These are phyloP conservation scores for Lepiota venenata DNA, from an alignment of 768 basidiomycete species.

Conservation along the genomic window DNA sequence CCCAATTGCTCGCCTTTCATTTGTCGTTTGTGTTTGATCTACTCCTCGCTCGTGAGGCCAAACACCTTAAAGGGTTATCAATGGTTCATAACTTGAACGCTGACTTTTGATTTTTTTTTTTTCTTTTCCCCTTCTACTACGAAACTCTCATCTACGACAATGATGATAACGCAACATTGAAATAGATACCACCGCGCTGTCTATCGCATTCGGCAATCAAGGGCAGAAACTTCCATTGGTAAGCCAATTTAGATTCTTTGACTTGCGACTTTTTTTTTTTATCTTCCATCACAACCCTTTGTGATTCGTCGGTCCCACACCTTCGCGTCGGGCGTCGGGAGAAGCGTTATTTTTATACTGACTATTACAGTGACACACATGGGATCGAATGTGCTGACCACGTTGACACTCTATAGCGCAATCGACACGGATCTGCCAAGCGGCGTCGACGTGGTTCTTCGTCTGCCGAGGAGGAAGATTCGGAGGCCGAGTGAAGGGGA, in stretches of 20 bases:
- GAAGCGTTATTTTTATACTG: not conserved
- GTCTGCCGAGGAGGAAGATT: slow-evolving; percentile 67
- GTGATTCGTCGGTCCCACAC: not conserved
- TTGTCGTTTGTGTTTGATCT: no score
- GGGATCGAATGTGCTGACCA: not conserved
- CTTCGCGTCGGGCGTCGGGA: not conserved
- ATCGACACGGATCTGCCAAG: slow-evolving; percentile 74
- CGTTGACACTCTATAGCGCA: slow-evolving; percentile 49
- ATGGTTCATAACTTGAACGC: not conserved
- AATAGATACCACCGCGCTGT: slow-evolving; percentile 83
- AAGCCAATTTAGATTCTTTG: slow-evolving; percentile 20
- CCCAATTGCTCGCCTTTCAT: slow-evolving; percentile 8
- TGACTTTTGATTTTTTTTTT: not conserved
- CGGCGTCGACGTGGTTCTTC: slow-evolving; percentile 60
- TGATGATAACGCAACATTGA: not conserved
- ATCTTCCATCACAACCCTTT: not conserved
- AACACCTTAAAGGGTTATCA: not conserved
- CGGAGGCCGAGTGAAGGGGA: slow-evolving; percentile 29
- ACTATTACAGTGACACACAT: no score
- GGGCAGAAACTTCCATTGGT: slow-evolving; percentile 88
- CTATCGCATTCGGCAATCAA: slow-evolving; percentile 86
- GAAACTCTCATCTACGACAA: not conserved
- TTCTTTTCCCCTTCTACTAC: not conserved
- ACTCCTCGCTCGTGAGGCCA: no score
- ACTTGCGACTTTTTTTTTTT: not conserved